Evolutionary conservation across 202 grass and related monocot genomes (phyloP).

Genomic region (Zoysia matrella): DNA sequence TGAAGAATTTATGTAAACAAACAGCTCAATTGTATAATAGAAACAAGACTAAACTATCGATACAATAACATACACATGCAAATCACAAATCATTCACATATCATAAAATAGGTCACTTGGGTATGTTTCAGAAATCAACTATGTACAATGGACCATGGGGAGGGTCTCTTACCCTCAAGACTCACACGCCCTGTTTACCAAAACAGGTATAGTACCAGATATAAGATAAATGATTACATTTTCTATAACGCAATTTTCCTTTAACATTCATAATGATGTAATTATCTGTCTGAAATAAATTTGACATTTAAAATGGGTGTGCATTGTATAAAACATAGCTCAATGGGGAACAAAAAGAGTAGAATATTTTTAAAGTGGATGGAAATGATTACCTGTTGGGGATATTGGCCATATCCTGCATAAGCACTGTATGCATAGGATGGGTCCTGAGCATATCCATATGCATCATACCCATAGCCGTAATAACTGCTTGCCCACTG

Average conservation of each 20-base stretch:
- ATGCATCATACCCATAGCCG: constrained; percentile 94
- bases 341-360: neutral
- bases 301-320: neutral
- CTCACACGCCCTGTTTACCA: neutral
- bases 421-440: constrained; percentile 93
- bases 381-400: constrained; percentile 75
- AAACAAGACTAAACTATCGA: neutral
- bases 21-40: neutral
- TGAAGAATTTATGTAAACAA: neutral
- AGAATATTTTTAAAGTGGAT: neutral
- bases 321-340: constrained; percentile 11
- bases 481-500: constrained; percentile 90
- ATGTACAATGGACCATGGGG: neutral
- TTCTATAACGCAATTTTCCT: constrained; percentile 11
- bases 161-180: neutral
- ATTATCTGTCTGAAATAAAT: constrained; percentile 27
- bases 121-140: constrained; percentile 13
- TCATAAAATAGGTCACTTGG: neutral
- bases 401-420: constrained; percentile 88
- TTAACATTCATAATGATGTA: constrained; percentile 18
- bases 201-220: neutral
- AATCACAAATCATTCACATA: neutral
- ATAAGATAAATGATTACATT: constrained; percentile 18
- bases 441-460: constrained; percentile 90
- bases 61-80: neutral